Evolutionary conservation across 352 stramenopile species (phyloP), one percentile per base, ranked within the genome.

Genomic region (Pythium myriotylum): DNA sequence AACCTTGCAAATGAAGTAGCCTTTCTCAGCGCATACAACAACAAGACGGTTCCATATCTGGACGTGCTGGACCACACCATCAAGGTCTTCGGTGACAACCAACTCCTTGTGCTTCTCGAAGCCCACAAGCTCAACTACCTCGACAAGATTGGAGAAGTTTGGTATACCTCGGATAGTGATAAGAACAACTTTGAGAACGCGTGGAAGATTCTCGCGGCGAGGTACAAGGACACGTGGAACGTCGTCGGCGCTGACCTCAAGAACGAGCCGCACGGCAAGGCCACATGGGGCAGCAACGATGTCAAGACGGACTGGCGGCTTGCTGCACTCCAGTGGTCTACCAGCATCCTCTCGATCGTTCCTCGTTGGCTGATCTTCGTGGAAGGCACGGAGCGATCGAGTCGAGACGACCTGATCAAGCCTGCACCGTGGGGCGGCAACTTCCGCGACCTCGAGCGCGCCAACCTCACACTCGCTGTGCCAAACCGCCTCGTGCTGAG

Each of bases 11-110:
- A 89, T 29, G 79, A 67, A 43, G 35, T 45, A 20, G 23, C 17
- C 1, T 43, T 67, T 0, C 27, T 54, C 17, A 37, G 17, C 26
- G 20, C 50, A 2, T 83, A 81, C 46, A 60, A 56, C 37, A 52
- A 62, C 26, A 52, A 53, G 13, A 66, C 77, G 7, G 24, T 85
- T 39, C 53, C 33, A 19, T 88, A 84, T 45, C 52, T 84, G 46
- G 78, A 88, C 54, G 72, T 88, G n/a, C 35, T 88, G 32, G 76
- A 88, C 47, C 74, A 88, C 50, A 61, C 77, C 1, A 59, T 85
- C 24, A 55, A 67, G 5, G 55, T 68, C 27, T 64, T 84, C n/a
- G 67, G 47, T 4, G 43, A 61, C 12, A 59, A 72, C 40, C 43
- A 71, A 3, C 39, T 88, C 23, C 60, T 88, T 50, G 69, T 88